A percentile compares a stretch with the other conserved stretches of the same genome.
Conservation (phyloP, 768 basidiomycete species). For the Tubosaeta sp. region DNA sequence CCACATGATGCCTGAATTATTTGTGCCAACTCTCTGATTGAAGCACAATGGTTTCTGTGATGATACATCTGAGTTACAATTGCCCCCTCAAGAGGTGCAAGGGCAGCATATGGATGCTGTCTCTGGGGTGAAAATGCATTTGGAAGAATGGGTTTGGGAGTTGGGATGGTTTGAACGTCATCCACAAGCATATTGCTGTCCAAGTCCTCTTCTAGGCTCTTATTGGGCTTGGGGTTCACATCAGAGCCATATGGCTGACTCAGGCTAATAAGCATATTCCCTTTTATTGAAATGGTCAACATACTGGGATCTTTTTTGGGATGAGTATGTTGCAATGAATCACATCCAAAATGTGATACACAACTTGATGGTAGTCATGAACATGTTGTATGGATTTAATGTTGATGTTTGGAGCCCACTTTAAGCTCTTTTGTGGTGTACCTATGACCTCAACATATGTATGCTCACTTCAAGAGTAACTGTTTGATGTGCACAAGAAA, state of each 20-base stretch:
- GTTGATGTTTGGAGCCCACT: background rate
- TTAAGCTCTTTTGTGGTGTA: background rate
- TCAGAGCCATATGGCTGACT: slow-evolving; percentile 6
- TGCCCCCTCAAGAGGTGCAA: slow-evolving; percentile 14
- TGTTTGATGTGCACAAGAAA: background rate
- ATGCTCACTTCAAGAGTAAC: slow-evolving; percentile 13
- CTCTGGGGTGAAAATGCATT: slow-evolving; percentile 20
- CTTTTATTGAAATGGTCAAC: background rate
- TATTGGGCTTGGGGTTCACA: background rate
- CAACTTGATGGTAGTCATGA: slow-evolving; percentile 22
- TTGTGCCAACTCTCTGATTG: slow-evolving; percentile 13
- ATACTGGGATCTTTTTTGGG: slow-evolving; percentile 10
- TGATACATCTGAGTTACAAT: slow-evolving; percentile 18
- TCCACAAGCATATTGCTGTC: background rate
- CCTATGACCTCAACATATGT: slow-evolving; percentile 17
- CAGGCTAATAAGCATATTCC: background rate
- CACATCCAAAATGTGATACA: slow-evolving; percentile 24
- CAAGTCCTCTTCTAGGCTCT: background rate
- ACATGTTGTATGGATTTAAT: slow-evolving; percentile 15
- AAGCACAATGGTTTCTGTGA: slow-evolving; percentile 1
- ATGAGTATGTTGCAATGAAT: slow-evolving; percentile 10
- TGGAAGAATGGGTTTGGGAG: slow-evolving; percentile 5
- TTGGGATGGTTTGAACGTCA: background rate
- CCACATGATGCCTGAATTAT: slow-evolving; percentile 5
- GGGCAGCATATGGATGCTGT: slow-evolving; percentile 14